Base-by-base conservation (phyloP, 1,284 basidiomycete genomes). In the Paramarasmius palmivorus region DNA sequence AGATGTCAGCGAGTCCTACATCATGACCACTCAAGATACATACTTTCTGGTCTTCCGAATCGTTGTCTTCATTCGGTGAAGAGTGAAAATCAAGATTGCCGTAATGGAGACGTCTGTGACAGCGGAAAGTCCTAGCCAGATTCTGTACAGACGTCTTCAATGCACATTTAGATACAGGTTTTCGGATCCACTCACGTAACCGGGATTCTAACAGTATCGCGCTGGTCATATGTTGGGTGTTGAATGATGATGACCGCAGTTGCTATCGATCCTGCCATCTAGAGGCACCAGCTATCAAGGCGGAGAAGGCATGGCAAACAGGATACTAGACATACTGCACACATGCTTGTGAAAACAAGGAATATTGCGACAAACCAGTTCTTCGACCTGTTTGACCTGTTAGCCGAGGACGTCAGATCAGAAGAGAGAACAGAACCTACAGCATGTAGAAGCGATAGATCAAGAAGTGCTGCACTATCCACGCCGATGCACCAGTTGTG, bases 381-480 rank as follows among this genome's bases (percentile, higher is more conserved):
- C 23, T 44, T 44, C 4, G 41, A 22, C n/a, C n/a, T n/a, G n/a
- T n/a, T n/a, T n/a, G n/a, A n/a, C n/a, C n/a, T n/a, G 20, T 22
- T 44, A 15, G 41, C 20, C 20, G 9, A 9, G 9, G 25, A 7
- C 20, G 25, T 23, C 25, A 44, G 23, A 22, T 22, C 15, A 25
- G 15, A 25, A 2, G 12, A 1, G 41, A 44, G 12, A 23, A 4
- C 15, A 15, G 15, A 25, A 29, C 41, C 41, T 25, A 44, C 41
- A 44, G 23, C 23, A n/a, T 23, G 19, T 22, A 44, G 23, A 23
- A 44, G 15, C 41, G 41, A 44, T 44, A 25, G 17, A 25, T 25
- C 41, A 44, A 25, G 23, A 44, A 44, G 20, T 44, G 41, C n/a
- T 44, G 41, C 4, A 44, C 41, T 6, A 44, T 44, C 41, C 17